Evolutionary conservation across 192 early-diverging fungal species (phyloP), one percentile per base, ranked within the genome.

Genomic region (Linnemannia exigua): DNA sequence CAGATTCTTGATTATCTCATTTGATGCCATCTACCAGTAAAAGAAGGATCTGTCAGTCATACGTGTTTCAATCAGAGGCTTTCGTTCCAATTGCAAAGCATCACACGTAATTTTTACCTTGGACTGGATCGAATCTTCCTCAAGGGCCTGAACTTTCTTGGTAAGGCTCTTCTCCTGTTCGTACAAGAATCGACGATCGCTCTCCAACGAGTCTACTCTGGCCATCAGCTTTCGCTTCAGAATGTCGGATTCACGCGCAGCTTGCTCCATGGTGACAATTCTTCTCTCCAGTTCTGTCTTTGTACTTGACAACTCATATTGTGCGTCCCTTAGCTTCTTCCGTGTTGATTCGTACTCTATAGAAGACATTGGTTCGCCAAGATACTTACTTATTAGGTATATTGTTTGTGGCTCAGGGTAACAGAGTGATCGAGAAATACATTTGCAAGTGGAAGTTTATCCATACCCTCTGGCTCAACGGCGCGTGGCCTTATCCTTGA

Each of bases 161-260:
- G 38, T 76, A 44, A 80, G 47, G 7, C 77, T 71, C 88, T 92
- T 90, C 41, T 92, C 90, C 51, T 92, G 90, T 16, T 92, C 89
- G 22, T 88, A 87, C 51, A 95, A 82, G 81, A 92, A 92, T 68
- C 85, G 77, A 22, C 92, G 90, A 47, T 94, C 91, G 35, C 88
- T 89, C 79, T 95, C 92, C 71, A 93, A 83, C 61, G 87, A 87
- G 73, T 94, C 91, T 14, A 91, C 76, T 25, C 92, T 87, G 14
- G 79, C 67, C 41, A 82, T 82, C 48, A 90, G 87, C 14, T 87
- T 89, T 46, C 77, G 70, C 33, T 75, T 75, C 14, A 79, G 48
- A 33, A 86, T 72, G 3, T 86, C 78, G 5, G 84, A 38, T n/a
- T 79, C 73, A 35, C 75, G 52, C 9, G 74, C 61, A 20, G 77